Base-by-base conservation (phyloP, 768 basidiomycete genomes). In the Leccinum disarticulatum region DNA sequence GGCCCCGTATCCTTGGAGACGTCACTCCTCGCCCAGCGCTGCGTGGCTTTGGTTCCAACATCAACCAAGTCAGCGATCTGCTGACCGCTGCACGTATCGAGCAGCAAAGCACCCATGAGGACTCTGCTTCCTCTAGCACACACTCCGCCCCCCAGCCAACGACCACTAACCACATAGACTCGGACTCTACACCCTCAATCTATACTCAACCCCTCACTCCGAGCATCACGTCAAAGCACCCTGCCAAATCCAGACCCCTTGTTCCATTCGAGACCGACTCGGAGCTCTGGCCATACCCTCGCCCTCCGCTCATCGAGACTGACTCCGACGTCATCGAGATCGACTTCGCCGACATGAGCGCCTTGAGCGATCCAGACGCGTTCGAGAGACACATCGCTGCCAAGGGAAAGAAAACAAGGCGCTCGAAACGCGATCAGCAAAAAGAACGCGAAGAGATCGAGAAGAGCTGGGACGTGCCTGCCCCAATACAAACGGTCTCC, bases 331-430 rank as follows among this genome's bases (percentile, higher is more conserved):
- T 91, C 27, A 81, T 91, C 10, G 90, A 91, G 70, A 83, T 91
- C 54, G 87, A 88, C 69, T 91, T 89, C 66, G 80, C 80, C 6
- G 90, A 91, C 57, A 91, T 82, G 47, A 86, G 87, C 58, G 84
- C 87, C 22, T 70, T 91, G 66, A 89, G 87, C 68, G 85, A 91
- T 63, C 83, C 84, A 2, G 81, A 80, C 52, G 80, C 81, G 10
- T 89, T 88, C 65, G 66, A 79, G 73, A 59, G 61, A 73, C 59
- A 67, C 17, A 54, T 58, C 46, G 61, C 59, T 38, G 61, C 64
- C 61, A 73, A 72, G 22, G 63, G 65, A 22, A 70, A 64, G 61
- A 68, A 66, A 57, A 15, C 63, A 19, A 70, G 58, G 52, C 66
- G 62, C 25, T 63, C 61, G 15, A 77, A 67, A 70, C 77, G 64